Evolutionary conservation across 805 yeast species (phyloP).

Genomic region (Cyberlindnera veronae): DNA sequence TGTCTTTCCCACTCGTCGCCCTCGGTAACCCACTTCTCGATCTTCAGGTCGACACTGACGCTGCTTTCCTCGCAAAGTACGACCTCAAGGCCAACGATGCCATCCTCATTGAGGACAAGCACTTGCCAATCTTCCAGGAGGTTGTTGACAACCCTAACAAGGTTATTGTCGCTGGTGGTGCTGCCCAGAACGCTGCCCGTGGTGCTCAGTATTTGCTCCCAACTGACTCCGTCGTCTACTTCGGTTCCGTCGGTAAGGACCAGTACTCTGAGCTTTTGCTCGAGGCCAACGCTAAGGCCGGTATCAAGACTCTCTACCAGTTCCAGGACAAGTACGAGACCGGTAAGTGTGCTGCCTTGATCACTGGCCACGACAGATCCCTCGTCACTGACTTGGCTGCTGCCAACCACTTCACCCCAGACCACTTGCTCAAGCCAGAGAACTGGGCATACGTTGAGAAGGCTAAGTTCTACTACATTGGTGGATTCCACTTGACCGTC

Average conservation of each 20-base stretch:
- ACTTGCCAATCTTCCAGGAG: conserved; percentile 83
- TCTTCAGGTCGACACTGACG: conserved; percentile 71
- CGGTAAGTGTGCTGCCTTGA: conserved; percentile 97
- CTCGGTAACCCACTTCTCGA: conserved; percentile 93
- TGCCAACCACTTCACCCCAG: conserved; percentile 92
- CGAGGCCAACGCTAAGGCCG: conserved; percentile 83
- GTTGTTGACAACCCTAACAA: conserved; percentile 58
- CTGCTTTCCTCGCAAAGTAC: conserved; percentile 74
- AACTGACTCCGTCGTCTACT: conserved; percentile 76
- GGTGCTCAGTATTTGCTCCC: conserved; percentile 96
- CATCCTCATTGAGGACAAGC: conserved; percentile 77
- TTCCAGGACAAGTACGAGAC: conserved; percentile 75
- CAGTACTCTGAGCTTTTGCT: conserved; percentile 74
- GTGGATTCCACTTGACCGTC: conserved; percentile 99
- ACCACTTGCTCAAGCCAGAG: conserved; percentile 82
- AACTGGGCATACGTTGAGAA: conserved; percentile 84
- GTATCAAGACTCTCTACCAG: conserved; percentile 83
- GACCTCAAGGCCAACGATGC: conserved; percentile 89
- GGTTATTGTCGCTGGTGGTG: conserved; percentile 93
- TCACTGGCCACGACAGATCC: conserved; percentile 85
- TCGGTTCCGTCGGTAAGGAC: conserved; percentile 96
- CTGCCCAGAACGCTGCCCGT: conserved; percentile 98
- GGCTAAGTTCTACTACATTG: conserved; percentile 84
- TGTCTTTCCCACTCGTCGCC: conserved; percentile 72
- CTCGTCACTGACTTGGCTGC: conserved; percentile 96